phyloP scores from a whole-genome alignment of 441 rosid species.

The Dalechampia spathulata region DNA sequence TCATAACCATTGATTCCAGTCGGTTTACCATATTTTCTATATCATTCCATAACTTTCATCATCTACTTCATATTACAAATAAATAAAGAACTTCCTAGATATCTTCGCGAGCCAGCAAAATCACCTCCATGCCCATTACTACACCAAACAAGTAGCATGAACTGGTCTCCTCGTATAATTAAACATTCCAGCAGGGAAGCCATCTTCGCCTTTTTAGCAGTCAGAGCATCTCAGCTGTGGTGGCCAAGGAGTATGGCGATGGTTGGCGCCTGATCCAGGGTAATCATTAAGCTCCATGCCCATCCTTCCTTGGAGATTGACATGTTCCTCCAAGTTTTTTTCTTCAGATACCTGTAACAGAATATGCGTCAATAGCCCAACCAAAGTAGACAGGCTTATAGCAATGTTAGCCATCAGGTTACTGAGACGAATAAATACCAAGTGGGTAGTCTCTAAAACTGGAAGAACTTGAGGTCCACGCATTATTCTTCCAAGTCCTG shows the following conservation, averaged over 20 bases:
- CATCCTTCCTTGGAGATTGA: constrained; percentile 23
- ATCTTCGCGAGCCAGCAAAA: too few relatives aligned
- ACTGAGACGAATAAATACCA: constrained; percentile 1
- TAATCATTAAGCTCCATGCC: constrained; percentile 53
- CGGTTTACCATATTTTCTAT: too few relatives aligned
- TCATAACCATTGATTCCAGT: not conserved
- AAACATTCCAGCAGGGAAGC: too few relatives aligned
- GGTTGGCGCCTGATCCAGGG: constrained; percentile 80
- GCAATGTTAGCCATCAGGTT: constrained; percentile 2
- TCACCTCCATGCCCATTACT: too few relatives aligned
- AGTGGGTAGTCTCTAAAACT: not conserved
- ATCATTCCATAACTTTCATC: not conserved
- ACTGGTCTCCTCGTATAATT: too few relatives aligned
- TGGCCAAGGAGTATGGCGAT: constrained; percentile 72
- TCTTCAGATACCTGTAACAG: constrained; percentile 20
- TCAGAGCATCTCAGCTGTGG: constrained; percentile 22
- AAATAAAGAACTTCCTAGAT: constrained; percentile 16
- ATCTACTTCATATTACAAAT: not conserved
- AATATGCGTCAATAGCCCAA: too few relatives aligned
- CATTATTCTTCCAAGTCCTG: constrained; percentile 29
- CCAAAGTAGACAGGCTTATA: too few relatives aligned
- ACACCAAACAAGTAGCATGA: not conserved
- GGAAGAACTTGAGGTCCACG: constrained; percentile 7
- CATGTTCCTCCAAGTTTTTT: constrained; percentile 15
- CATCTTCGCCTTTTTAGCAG: too few relatives aligned